Base-by-base conservation (phyloP, 805 yeast species). In the Komagataella mondaviorum region DNA sequence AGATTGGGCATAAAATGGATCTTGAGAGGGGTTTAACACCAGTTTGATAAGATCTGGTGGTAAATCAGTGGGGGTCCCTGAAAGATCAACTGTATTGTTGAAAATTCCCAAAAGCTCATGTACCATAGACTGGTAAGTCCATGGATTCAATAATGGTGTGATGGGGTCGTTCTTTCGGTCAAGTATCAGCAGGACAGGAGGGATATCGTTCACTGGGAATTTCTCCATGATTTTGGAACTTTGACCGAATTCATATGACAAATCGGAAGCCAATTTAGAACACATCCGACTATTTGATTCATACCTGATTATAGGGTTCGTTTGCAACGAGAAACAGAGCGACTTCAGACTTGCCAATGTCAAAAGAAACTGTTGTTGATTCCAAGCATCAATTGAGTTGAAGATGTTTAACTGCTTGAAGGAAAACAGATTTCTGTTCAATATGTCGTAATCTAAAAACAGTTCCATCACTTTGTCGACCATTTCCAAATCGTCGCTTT, bases 91-190 rank as follows among this genome's bases (percentile, higher is more conserved):
- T 2, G 90, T 77, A 58, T 93, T 91, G 61, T 88, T 84, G 39
- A 73, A 69, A 53, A 93, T 86, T 2, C 91, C 96, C 30, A 93
- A 70, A 20, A 89, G 75, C 63, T 95, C 98, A 63, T 91, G 96
- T 16, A 93, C 88, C 98, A 93, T 91, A 2, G 96, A 86, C 63
- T 91, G 98, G 66, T 88, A 93, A 1, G 99, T 90, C 99, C 99
- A 93, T 2, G 98, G 99, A 45, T 84, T 79, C 49, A 93, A 68
- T 30, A 93, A 72, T 1, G 99, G 97, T 0, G 99, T 91, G 12
- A 91, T 72, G 2, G 99, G 97, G 66, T 93, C 99, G 60, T 80
- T 85, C 53, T 81, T 78, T 51, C 99, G 73, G 65, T 93, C 98
- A 48, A 93, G 61, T 2, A 93, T 71, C 10, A 93, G 65, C 48